Evolutionary conservation across 192 early-diverging fungal species (phyloP).

Genomic region (Coemansia javaensis): DNA sequence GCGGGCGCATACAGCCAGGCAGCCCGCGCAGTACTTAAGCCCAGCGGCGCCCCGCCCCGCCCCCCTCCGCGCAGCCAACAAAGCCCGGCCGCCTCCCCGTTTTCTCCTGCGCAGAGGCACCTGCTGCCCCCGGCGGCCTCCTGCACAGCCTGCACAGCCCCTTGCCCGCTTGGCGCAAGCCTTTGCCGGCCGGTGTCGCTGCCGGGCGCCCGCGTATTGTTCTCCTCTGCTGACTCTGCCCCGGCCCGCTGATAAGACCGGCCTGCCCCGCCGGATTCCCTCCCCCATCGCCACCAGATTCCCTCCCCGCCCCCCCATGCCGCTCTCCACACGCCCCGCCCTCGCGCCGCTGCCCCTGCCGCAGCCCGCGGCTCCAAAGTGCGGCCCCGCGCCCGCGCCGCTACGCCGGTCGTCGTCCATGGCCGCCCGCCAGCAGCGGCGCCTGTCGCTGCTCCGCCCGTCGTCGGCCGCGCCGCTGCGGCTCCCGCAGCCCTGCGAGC

Average conservation of each 20-base stretch:
- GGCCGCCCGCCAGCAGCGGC: slow-evolving; percentile 16
- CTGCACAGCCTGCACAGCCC: not conserved
- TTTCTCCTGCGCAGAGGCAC: too few species aligned
- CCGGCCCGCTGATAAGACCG: slow-evolving; percentile 1
- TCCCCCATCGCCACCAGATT: too few species aligned
- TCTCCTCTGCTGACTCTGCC: not conserved
- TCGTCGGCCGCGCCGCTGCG: too few species aligned
- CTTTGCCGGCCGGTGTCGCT: slow-evolving; percentile 1
- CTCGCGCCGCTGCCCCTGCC: not conserved
- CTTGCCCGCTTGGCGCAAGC: slow-evolving; percentile 4
- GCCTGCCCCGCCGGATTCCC: not conserved
- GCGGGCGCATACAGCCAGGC: too few species aligned
- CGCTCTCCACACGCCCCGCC: not conserved
- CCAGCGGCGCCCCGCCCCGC: not conserved
- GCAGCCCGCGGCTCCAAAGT: slow-evolving; percentile 1
- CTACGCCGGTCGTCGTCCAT: slow-evolving; percentile 7
- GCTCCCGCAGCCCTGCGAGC: slow-evolving; percentile 3
- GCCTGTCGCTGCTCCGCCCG: slow-evolving; percentile 9
- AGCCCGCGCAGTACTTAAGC: slow-evolving; percentile 16
- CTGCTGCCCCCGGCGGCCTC: too few species aligned
- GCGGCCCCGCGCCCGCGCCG: slow-evolving; percentile 2
- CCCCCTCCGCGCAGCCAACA: not conserved
- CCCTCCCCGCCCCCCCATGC: not conserved
- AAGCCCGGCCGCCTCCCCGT: not conserved
- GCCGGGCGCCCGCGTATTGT: slow-evolving; percentile 10